Base-by-base conservation (phyloP, 805 yeast genomes). In the Candida boleticola region DNA sequence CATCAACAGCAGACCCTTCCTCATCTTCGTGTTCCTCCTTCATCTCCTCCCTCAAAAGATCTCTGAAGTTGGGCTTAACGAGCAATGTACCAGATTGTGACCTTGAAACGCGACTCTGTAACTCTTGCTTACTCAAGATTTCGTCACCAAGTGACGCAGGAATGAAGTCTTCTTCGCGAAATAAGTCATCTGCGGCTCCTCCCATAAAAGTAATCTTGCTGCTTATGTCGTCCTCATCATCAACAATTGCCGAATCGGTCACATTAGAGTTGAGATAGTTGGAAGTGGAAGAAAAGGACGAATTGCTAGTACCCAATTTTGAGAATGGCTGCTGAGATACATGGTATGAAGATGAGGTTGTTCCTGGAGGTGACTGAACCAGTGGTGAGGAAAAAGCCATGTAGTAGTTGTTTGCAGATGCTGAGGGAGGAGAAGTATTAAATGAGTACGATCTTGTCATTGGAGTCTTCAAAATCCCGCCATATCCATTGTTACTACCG, bases 91-190 rank as follows among this genome's bases (percentile, higher is more conserved):
- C 75, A 19, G 69, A 62, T 39, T 69, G 74, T 6, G 80, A 73
- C 44, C 88, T 70, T 9, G 89, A 82, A 46, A 89, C 79, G 36
- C 96, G 73, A 51, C 83, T 69, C 45, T 64, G 65, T 17, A 85
- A 62, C 57, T 89, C 96, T 50, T 80, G 85, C 0, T 95, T 95
- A 0, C 95, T 87, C 37, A 90, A 65, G 16, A 70, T 66, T 38
- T 89, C 66, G 49, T 88, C 96, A n/a, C 83, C 77, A 29, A 89
- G 64, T 22, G 90, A 79, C 4, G 83, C 80, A 1, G 97, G 97
- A 3, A 89, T 85, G 51, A 80, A 85, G 55, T 86, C 95, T 49
- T 86, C 90, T 36, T 77, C 86, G 55, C 66, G 76, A 5, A 73
- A 64, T 29, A 60, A 63, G 16, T 26, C 37, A 18, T 33, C 42